Evolutionary conservation across 2,329 filamentous ascomycete genomes (phyloP).

Genomic region (Rutstroemia sp.): DNA sequence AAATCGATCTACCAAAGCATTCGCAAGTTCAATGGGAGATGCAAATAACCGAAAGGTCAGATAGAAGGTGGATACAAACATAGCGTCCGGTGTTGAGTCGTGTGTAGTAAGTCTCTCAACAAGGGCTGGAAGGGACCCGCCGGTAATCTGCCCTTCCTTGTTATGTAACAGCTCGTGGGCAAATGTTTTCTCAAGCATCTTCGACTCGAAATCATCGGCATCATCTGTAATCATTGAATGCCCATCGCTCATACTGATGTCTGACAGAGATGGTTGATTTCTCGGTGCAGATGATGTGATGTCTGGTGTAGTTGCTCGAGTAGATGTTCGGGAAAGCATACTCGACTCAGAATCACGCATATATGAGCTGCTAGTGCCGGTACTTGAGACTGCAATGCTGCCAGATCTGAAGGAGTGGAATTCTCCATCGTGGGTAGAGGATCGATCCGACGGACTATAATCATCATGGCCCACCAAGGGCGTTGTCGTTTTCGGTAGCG

Average conservation of each 20-base stretch:
- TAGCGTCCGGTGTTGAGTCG: constrained; percentile 82
- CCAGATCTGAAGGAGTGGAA: constrained; percentile 53
- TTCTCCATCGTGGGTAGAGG: constrained; percentile 41
- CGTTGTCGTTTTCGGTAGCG: constrained; percentile 51
- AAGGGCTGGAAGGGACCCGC: constrained; percentile 80
- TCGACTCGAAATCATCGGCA: constrained; percentile 69
- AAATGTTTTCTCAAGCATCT: constrained; percentile 84
- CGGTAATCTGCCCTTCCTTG: constrained; percentile 90
- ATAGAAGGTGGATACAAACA: constrained; percentile 92
- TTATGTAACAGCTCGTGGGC: constrained; percentile 89
- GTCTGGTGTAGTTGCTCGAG: constrained; percentile 82
- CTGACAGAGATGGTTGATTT: constrained; percentile 56
- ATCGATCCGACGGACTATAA: constrained; percentile 40
- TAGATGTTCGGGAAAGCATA: constrained; percentile 73
- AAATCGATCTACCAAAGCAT: constrained; percentile 82
- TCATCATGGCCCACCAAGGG: constrained; percentile 41
- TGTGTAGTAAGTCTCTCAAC: constrained; percentile 93
- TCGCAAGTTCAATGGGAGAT: constrained; percentile 68
- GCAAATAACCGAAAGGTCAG: constrained; percentile 94
- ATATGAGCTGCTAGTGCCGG: constrained; percentile 72
- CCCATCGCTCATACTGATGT: constrained; percentile 60
- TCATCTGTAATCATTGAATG: constrained; percentile 63
- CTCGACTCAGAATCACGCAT: constrained; percentile 75
- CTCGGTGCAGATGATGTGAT: constrained; percentile 26
- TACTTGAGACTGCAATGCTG: constrained; percentile 67